A percentile compares a stretch with the other conserved stretches of the same genome.
Evolutionary conservation across 1,284 basidiomycete species (phyloP).

Genomic region (Rhodofomes roseus): DNA sequence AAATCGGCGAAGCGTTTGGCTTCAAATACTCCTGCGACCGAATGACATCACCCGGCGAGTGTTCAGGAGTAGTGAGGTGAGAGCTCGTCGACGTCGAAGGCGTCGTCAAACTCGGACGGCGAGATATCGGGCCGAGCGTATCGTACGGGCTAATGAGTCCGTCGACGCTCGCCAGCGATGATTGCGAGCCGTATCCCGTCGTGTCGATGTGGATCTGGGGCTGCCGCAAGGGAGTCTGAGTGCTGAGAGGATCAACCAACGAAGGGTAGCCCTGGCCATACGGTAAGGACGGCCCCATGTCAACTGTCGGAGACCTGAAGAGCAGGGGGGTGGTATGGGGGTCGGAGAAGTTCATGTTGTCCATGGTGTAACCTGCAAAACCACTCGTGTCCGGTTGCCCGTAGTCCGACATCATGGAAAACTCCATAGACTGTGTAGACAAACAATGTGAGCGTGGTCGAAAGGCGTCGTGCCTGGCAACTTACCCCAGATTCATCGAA

Average conservation of each 20-base stretch:
- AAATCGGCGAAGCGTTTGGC: slow-evolving; percentile 7
- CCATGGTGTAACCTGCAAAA: not conserved
- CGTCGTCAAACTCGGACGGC: not conserved
- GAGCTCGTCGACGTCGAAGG: not conserved
- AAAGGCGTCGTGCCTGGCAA: too few species aligned
- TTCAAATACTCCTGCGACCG: slow-evolving; percentile 4
- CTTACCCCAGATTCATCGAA: not conserved
- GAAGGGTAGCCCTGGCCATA: not conserved
- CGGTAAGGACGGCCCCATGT: not conserved
- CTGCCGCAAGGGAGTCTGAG: not conserved
- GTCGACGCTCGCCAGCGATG: not conserved
- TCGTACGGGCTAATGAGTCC: not conserved
- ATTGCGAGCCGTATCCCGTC: not conserved
- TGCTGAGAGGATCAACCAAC: not conserved
- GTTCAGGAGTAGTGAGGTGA: not conserved
- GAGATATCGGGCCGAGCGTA: not conserved
- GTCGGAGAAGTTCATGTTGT: not conserved
- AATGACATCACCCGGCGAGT: not conserved
- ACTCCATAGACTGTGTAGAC: not conserved
- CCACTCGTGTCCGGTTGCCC: not conserved
- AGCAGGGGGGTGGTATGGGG: not conserved
- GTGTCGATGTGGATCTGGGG: slow-evolving; percentile 2
- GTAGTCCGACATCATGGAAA: not conserved
- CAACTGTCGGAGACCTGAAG: not conserved
- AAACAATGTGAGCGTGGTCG: not conserved